Percentiles rank a stretch among this genome's conserved stretches.
Evolutionary conservation across 1,139 yeast genomes (phyloP).

Genomic region (Eremothecium coryli): DNA sequence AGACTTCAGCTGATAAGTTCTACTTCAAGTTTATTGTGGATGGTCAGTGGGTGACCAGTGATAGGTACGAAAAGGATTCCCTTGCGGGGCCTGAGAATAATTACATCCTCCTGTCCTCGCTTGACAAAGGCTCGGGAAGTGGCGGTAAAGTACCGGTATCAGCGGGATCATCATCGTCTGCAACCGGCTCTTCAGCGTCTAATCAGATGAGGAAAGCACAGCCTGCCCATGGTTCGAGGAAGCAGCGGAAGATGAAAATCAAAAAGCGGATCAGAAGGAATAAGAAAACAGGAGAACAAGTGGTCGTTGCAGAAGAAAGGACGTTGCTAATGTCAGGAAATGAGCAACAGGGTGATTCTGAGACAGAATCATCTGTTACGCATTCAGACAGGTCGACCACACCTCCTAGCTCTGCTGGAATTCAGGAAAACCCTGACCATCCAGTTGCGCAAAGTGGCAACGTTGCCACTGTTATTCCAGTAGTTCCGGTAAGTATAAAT

Average conservation of each 20-base stretch:
- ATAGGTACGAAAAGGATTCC: conserved; percentile 37
- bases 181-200: not conserved
- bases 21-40: conserved; percentile 68
- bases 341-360: conserved; percentile 13
- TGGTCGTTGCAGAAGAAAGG: conserved; percentile 29
- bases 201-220: conserved; percentile 10
- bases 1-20: conserved; percentile 31
- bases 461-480: too few species aligned
- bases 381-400: too few species aligned
- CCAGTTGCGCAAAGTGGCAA: too few species aligned
- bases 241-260: conserved; percentile 25
- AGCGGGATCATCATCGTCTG: not conserved
- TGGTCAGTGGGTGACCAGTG: conserved; percentile 55
- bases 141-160: not conserved
- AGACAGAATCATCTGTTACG: conserved; percentile 10
- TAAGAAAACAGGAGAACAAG: conserved; percentile 34
- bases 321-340: conserved; percentile 21
- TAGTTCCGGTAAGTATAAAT: too few species aligned
- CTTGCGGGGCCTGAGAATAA: conserved; percentile 61
- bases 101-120: conserved; percentile 34
- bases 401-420: too few species aligned
- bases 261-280: conserved; percentile 33
- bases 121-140: conserved; percentile 8
- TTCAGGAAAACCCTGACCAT: too few species aligned
- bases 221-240: conserved; percentile 18